phyloP scores from a whole-genome alignment of 768 basidiomycete genomes.

The Leccinum broughii region DNA sequence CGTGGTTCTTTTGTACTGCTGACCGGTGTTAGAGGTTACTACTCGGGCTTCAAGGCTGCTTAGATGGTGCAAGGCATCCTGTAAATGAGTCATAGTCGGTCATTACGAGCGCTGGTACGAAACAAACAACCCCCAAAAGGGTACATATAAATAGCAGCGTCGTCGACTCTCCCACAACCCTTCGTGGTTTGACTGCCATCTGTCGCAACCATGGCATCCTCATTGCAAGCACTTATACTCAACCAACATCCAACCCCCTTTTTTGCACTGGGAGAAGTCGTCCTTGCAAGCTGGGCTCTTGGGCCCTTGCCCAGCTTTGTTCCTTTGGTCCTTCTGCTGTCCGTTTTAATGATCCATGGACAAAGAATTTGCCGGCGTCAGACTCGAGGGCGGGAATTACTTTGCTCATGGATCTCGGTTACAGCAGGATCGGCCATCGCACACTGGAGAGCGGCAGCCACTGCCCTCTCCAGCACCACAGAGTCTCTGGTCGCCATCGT shows the following conservation, averaged over 20 bases:
- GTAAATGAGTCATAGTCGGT: neutral
- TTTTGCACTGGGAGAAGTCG: slow-evolving; percentile 26
- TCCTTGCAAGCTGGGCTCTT: slow-evolving; percentile 28
- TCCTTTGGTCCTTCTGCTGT: slow-evolving; percentile 33
- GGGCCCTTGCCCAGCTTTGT: slow-evolving; percentile 34
- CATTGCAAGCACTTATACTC: slow-evolving; percentile 28
- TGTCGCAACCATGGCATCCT: slow-evolving; percentile 16
- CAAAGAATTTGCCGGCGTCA: slow-evolving; percentile 32
- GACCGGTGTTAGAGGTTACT: neutral
- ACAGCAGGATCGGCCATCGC: slow-evolving; percentile 43
- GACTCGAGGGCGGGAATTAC: slow-evolving; percentile 29
- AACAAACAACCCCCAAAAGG: slow-evolving; percentile 23
- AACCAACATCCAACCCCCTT: slow-evolving; percentile 23
- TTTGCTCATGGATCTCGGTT: slow-evolving; percentile 39
- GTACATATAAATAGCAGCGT: slow-evolving; percentile 14
- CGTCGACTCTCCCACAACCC: neutral
- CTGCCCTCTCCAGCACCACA: slow-evolving; percentile 55
- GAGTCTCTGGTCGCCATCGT: slow-evolving; percentile 50
- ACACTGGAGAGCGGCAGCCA: slow-evolving; percentile 43
- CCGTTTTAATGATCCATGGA: slow-evolving; percentile 31
- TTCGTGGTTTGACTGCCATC: slow-evolving; percentile 11
- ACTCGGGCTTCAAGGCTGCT: neutral
- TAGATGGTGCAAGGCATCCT: neutral
- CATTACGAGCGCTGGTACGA: neutral
- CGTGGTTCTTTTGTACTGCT: neutral